A percentile compares a stretch with the other conserved stretches of the same genome.
phyloP scores from a whole-genome alignment of 768 basidiomycete genomes.

The Galerina marginata region DNA sequence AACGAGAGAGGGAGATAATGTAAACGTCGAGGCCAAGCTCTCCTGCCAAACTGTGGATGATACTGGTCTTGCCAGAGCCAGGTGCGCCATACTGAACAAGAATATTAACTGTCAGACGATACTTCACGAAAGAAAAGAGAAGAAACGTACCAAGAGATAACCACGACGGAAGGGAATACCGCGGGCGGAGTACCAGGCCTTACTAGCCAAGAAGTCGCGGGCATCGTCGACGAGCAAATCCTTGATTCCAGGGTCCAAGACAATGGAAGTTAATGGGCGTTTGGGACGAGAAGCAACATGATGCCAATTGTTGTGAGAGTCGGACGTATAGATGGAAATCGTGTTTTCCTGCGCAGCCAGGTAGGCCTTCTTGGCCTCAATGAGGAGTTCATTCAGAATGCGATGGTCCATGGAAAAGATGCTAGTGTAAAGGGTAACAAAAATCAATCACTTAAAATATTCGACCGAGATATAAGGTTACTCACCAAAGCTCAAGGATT shows the following conservation, averaged over 20 bases:
- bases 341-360: constrained; percentile 53
- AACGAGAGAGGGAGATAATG: constrained; percentile 68
- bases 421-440: constrained; percentile 22
- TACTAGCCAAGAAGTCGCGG: constrained; percentile 69
- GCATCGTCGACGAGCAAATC: constrained; percentile 72
- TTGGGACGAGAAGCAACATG: constrained; percentile 63
- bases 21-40: constrained; percentile 78
- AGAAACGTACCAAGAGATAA: constrained; percentile 57
- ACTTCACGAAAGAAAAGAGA: no score
- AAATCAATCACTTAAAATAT: constrained; percentile 1
- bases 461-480: not conserved
- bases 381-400: constrained; percentile 56
- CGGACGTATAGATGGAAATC: constrained; percentile 59
- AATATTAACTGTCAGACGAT: not conserved
- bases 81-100: constrained; percentile 66
- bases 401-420: constrained; percentile 53
- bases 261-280: constrained; percentile 68
- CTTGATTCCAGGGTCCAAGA: constrained; percentile 72
- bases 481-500: constrained; percentile 47
- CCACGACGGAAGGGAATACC: constrained; percentile 86
- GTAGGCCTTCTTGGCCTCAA: constrained; percentile 59
- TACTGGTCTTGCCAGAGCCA: constrained; percentile 79
- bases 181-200: constrained; percentile 73
- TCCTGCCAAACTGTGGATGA: constrained; percentile 80
- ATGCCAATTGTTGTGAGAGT: constrained; percentile 57